phyloP scores from a whole-genome alignment of 106 monocot species.

The Dendrobium huoshanense region DNA sequence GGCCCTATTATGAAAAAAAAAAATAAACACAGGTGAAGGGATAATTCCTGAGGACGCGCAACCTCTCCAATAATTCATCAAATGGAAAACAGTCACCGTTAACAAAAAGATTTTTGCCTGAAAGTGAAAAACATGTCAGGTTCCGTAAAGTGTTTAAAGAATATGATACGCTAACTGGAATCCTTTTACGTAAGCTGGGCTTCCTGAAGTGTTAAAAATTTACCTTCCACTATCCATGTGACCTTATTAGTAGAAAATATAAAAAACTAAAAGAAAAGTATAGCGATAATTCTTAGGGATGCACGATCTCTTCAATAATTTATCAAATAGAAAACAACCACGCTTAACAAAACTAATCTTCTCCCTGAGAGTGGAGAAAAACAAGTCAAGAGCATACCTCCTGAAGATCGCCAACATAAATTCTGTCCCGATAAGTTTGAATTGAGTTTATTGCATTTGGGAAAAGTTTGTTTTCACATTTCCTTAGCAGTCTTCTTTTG shows the following conservation, averaged over 20 bases:
- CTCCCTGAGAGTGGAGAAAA: not conserved
- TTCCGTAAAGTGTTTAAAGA: not conserved
- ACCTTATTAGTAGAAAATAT: not conserved
- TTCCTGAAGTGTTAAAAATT: not conserved
- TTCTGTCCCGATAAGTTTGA: slow-evolving; percentile 95
- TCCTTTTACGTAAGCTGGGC: not conserved
- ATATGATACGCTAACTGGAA: not conserved
- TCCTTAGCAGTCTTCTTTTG: slow-evolving; percentile 78
- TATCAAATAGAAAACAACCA: not conserved
- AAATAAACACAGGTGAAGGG: not conserved
- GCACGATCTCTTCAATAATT: not conserved
- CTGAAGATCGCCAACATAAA: slow-evolving; percentile 96
- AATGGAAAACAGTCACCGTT: not conserved
- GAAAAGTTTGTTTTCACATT: slow-evolving; percentile 97
- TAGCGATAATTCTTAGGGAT: not conserved
- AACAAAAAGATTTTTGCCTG: too few relatives aligned
- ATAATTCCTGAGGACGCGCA: not conserved
- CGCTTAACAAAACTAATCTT: not conserved
- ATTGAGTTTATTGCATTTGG: slow-evolving; percentile 79
- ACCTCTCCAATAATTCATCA: not conserved
- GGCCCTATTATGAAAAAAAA: too few relatives aligned
- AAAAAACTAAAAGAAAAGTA: not conserved
- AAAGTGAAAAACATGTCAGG: too few relatives aligned
- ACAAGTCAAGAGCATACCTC: slow-evolving; percentile 44
- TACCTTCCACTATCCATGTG: not conserved